phyloP scores from a whole-genome alignment of 169 alveolate genomes.

The Pseudocohnilembus persalinus region DNA sequence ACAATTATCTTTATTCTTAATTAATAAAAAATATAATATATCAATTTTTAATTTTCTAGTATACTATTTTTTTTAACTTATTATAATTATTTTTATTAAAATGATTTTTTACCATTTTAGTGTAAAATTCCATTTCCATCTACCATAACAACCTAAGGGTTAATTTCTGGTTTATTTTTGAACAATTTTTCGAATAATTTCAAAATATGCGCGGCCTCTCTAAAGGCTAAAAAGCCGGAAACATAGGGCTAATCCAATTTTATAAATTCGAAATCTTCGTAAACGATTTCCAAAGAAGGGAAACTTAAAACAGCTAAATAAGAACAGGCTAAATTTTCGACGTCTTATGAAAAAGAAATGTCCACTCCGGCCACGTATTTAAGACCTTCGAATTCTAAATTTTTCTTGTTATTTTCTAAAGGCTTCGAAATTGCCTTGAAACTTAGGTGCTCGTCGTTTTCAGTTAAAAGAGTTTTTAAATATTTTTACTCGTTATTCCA shows the following conservation, averaged over 20 bases:
- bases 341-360: conserved; percentile 68
- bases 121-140: conserved; percentile 90
- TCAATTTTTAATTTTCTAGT: too few relatives aligned
- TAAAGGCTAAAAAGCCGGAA: conserved; percentile 89
- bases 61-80: too few relatives aligned
- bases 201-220: conserved; percentile 78
- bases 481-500: neutral
- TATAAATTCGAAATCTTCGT: conserved; percentile 71
- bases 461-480: neutral
- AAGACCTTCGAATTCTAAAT: neutral
- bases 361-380: conserved; percentile 78
- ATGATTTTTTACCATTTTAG: conserved; percentile 61
- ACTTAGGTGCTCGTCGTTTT: neutral
- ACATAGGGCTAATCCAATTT: conserved; percentile 77
- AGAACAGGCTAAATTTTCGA: conserved; percentile 69
- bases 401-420: too few relatives aligned
- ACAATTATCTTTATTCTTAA: too few relatives aligned
- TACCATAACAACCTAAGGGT: conserved; percentile 80
- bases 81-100: too few relatives aligned
- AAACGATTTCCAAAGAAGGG: conserved; percentile 64
- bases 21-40: too few relatives aligned
- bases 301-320: conserved; percentile 62
- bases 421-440: neutral
- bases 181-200: conserved; percentile 60
- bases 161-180: conserved; percentile 51